Conservation (phyloP, 164 flowering plant species). For the Pachysandra terminalis region DNA sequence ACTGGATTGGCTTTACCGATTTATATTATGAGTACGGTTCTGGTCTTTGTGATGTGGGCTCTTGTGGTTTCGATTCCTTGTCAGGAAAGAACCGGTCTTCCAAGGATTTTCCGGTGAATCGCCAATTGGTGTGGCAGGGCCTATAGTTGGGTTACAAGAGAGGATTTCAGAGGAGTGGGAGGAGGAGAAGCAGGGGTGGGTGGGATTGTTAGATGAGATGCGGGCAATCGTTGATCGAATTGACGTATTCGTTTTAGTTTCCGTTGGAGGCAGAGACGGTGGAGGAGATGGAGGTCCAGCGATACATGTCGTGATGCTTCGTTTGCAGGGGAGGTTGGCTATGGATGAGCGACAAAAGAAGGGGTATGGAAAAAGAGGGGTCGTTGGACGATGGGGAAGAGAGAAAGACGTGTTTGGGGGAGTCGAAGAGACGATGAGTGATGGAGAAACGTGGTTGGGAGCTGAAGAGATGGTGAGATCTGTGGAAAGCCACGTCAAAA, state of each 20-base stretch:
- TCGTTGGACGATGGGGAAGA: too few relatives aligned
- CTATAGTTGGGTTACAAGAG: slow-evolving; percentile 64
- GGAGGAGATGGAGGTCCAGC: slow-evolving; percentile 41
- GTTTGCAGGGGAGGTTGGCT: slow-evolving; percentile 60
- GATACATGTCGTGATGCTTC: slow-evolving; percentile 65
- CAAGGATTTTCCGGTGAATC: slow-evolving; percentile 44
- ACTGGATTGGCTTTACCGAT: slow-evolving; percentile 47
- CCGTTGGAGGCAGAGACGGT: slow-evolving; percentile 47
- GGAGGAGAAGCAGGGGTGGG: slow-evolving; percentile 73
- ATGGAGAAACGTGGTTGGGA: too few relatives aligned
- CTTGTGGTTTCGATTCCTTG: slow-evolving; percentile 74
- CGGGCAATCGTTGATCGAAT: slow-evolving; percentile 42
- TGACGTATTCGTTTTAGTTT: slow-evolving; percentile 41
- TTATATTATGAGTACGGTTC: slow-evolving; percentile 57
- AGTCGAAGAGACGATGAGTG: too few relatives aligned
- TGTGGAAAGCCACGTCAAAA: too few relatives aligned
- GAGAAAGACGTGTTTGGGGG: too few relatives aligned
- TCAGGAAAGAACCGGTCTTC: slow-evolving; percentile 60
- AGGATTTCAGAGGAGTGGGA: slow-evolving; percentile 76
- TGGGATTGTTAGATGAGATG: slow-evolving; percentile 74
- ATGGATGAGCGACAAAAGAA: too few relatives aligned
- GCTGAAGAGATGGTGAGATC: too few relatives aligned
- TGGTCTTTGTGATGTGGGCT: slow-evolving; percentile 72
- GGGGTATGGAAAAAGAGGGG: too few relatives aligned
- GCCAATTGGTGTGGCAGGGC: slow-evolving; percentile 54